phyloP scores from a whole-genome alignment of 768 basidiomycete genomes.

The Fibroporia radiculosa region DNA sequence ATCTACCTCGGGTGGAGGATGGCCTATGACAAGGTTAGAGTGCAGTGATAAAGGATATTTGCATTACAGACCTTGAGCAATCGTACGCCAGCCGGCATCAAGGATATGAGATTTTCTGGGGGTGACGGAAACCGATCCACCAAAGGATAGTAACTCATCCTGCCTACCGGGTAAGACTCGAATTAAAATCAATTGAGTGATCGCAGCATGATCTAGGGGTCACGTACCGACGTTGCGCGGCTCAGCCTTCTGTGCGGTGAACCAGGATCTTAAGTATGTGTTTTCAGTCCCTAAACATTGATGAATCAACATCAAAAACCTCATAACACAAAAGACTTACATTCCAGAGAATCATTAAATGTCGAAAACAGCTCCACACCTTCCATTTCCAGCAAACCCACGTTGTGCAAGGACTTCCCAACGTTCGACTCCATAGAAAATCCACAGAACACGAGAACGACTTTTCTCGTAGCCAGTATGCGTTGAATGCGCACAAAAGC shows the following conservation, averaged over 20 bases:
- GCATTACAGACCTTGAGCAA: slow-evolving; percentile 29
- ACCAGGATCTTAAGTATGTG: slow-evolving; percentile 79
- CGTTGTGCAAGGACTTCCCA: slow-evolving; percentile 66
- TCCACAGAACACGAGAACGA: slow-evolving; percentile 87
- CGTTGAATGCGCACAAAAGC: slow-evolving; percentile 90
- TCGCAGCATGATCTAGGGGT: slow-evolving; percentile 1
- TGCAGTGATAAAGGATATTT: too few species aligned
- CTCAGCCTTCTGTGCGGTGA: slow-evolving; percentile 56
- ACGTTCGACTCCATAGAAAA: slow-evolving; percentile 54
- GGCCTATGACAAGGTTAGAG: slow-evolving; percentile 4
- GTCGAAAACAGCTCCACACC: slow-evolving; percentile 77
- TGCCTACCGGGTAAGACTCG: slow-evolving; percentile 54
- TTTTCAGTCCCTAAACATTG: slow-evolving; percentile 84
- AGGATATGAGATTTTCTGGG: slow-evolving; percentile 63
- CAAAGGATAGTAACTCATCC: slow-evolving; percentile 38
- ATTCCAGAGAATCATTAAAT: slow-evolving; percentile 90
- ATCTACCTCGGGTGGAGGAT: slow-evolving; percentile 16
- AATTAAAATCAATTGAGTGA: slow-evolving; percentile 4
- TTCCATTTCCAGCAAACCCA: slow-evolving; percentile 69
- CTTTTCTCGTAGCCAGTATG: slow-evolving; percentile 62
- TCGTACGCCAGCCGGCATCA: slow-evolving; percentile 64
- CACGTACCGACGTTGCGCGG: slow-evolving; percentile 36
- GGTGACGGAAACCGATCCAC: slow-evolving; percentile 47
- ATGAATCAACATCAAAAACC: background rate
- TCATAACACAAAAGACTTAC: slow-evolving; percentile 35